These are phyloP conservation scores for Leptographium galeiforme DNA, from an alignment of 2,329 filamentous ascomycete species.

Conservation along the genomic window DNA sequence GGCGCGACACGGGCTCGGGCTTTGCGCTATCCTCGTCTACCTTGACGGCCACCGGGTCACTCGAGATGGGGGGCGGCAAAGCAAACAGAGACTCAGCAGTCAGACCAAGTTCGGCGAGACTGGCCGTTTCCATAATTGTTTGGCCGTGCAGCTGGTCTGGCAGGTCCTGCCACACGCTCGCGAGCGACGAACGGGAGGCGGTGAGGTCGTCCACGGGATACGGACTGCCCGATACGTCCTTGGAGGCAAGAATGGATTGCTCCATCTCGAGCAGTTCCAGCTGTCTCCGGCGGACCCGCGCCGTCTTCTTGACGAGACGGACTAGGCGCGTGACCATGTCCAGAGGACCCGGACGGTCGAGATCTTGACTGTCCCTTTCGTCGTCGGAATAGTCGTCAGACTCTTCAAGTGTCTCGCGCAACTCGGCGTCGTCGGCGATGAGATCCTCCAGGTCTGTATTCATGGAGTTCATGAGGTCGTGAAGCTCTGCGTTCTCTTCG, in stretches of 20 bases:
- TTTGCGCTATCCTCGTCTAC: neutral
- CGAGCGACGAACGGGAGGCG: neutral
- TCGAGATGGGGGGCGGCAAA: neutral
- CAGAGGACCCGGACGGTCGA: neutral
- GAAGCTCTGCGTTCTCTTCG: neutral
- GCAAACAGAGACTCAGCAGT: too few relatives aligned
- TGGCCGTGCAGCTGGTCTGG: neutral
- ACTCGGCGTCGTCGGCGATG: neutral
- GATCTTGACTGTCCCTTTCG: neutral
- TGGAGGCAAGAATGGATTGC: neutral
- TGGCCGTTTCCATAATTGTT: neutral
- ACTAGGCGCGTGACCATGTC: neutral
- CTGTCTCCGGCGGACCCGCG: neutral
- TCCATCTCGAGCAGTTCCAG: neutral
- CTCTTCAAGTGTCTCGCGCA: neutral
- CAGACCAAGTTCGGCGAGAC: neutral
- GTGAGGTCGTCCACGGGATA: too few relatives aligned
- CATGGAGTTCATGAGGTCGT: neutral
- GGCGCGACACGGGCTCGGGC: too few relatives aligned
- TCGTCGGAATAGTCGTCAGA: neutral
- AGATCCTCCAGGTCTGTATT: neutral
- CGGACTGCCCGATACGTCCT: neutral
- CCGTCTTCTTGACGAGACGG: neutral
- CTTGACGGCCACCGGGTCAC: neutral
- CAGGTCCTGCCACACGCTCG: neutral